Conservation (phyloP, 73 alveolate genomes). For the Tetrahymena elliotti region DNA sequence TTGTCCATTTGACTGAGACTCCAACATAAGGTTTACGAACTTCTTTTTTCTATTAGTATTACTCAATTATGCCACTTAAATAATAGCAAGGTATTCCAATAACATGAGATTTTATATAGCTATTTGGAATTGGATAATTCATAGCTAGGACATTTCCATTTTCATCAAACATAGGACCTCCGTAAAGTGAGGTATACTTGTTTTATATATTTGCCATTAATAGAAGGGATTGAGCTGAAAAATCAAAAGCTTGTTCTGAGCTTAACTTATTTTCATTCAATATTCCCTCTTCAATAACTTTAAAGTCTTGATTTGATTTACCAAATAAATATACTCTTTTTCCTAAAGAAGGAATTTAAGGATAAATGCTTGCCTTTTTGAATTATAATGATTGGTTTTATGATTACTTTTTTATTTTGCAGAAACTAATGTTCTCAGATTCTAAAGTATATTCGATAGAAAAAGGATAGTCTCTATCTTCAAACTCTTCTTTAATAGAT, state of each 20-base stretch:
- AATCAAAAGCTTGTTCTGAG: background rate
- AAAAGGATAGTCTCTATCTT: background rate
- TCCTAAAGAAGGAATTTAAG: background rate
- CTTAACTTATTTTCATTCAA: background rate
- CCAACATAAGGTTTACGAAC: background rate
- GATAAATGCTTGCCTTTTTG: background rate
- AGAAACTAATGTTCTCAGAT: background rate
- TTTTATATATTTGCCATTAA: background rate
- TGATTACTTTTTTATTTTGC: background rate
- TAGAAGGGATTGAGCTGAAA: background rate
- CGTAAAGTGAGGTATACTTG: background rate
- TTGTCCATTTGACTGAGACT: background rate
- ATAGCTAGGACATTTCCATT: background rate
- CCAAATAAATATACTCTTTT: background rate
- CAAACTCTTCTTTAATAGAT: background rate
- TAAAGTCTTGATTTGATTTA: background rate
- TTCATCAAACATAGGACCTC: background rate
- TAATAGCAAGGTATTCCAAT: background rate
- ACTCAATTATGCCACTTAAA: background rate
- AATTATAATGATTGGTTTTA: background rate
- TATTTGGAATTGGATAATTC: background rate
- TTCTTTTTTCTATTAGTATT: background rate
- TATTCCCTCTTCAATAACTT: background rate
- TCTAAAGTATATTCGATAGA: background rate
- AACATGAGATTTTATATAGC: background rate